These are phyloP conservation scores for Leucaena leucocephala DNA, from an alignment of 306 rosid genomes.

Conservation along the genomic window DNA sequence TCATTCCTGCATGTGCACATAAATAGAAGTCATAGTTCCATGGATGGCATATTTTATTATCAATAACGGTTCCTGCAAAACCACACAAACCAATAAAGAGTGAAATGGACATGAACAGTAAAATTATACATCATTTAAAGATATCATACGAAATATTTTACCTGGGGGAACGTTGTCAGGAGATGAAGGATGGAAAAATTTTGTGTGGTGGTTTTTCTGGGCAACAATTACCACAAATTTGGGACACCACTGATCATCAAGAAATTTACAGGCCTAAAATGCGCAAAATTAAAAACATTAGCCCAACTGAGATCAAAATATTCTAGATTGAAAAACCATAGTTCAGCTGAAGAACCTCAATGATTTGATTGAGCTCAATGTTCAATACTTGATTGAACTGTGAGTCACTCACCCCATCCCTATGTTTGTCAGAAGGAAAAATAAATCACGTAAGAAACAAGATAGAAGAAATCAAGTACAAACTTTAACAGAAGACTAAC, in stretches of 20 bases:
- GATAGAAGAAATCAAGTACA: not conserved
- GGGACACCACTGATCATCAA: constrained; percentile 82
- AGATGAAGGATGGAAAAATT: constrained; percentile 68
- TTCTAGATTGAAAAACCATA: not conserved
- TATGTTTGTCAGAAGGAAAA: constrained; percentile 28
- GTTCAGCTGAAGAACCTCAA: constrained; percentile 54
- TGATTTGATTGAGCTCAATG: constrained; percentile 75
- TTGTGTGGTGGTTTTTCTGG: constrained; percentile 91
- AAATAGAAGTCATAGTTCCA: constrained; percentile 83
- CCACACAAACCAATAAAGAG: not conserved
- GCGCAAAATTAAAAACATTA: not conserved
- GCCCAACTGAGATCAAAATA: not conserved
- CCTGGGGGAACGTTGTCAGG: constrained; percentile 97
- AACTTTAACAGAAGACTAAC: not conserved
- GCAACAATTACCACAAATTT: constrained; percentile 87
- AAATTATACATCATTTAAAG: not conserved
- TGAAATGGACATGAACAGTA: not conserved
- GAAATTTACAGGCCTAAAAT: constrained; percentile 78
- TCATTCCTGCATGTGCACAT: constrained; percentile 99
- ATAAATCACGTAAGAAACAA: not conserved
- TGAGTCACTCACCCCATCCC: constrained; percentile 97
- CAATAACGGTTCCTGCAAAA: constrained; percentile 82
- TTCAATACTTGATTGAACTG: constrained; percentile 93
- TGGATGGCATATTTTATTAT: constrained; percentile 87
- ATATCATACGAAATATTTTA: constrained; percentile 7